Evolutionary conservation across 164 flowering plant species (phyloP).

Genomic region (Berberis thunbergii): DNA sequence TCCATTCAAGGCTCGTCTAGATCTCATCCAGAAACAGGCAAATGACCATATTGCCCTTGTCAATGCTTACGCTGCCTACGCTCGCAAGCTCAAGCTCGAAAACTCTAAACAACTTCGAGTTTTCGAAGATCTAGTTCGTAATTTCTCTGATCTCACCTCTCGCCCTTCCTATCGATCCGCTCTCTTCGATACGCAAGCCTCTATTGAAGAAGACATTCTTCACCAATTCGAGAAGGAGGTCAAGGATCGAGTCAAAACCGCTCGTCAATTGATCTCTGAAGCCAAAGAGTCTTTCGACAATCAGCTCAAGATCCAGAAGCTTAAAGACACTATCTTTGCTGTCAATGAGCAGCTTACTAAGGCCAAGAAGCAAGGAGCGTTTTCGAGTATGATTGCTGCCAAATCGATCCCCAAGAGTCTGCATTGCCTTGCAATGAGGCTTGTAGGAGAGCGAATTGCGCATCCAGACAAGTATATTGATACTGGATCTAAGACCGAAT

Average conservation of each 20-base stretch:
- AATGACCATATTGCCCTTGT: constrained; percentile 7
- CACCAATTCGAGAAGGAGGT: constrained; percentile 6
- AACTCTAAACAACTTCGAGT: constrained; percentile 9
- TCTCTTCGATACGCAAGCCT: neutral
- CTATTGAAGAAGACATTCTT: constrained; percentile 7
- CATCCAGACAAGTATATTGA: constrained; percentile 9
- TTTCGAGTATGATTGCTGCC: constrained; percentile 7
- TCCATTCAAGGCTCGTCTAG: constrained; percentile 1
- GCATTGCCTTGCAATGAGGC: constrained; percentile 9
- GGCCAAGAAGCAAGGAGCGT: constrained; percentile 5
- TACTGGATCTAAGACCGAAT: constrained; percentile 2
- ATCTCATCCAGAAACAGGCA: constrained; percentile 6
- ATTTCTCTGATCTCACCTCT: neutral
- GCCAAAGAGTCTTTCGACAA: constrained; percentile 10
- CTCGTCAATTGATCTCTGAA: constrained; percentile 4
- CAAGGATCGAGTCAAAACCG: constrained; percentile 6
- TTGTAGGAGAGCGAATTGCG: constrained; percentile 2
- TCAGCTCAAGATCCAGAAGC: constrained; percentile 8
- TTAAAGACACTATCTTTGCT: constrained; percentile 10
- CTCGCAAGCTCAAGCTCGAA: constrained; percentile 8
- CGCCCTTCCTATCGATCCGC: neutral
- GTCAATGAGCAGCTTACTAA: constrained; percentile 9
- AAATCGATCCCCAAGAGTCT: constrained; percentile 7
- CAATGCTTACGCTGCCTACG: constrained; percentile 8
- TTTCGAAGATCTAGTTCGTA: constrained; percentile 4